Evolutionary conservation across 2,329 filamentous ascomycete genomes (phyloP).

Genomic region (Colletotrichum sidae): DNA sequence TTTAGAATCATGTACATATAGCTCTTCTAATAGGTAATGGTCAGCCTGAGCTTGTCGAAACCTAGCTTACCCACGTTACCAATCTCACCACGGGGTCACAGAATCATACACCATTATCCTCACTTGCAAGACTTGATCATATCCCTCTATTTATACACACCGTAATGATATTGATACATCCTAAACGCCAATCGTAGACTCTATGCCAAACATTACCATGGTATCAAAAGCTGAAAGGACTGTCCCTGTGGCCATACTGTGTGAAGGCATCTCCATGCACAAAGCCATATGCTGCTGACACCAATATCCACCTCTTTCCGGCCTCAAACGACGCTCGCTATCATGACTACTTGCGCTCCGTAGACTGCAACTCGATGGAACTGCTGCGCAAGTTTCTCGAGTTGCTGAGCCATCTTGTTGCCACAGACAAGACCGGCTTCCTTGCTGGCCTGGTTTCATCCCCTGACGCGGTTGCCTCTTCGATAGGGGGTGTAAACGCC

Average conservation of each 20-base stretch:
- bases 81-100: too few relatives aligned
- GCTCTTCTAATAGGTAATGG: constrained; percentile 22
- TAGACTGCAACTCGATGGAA: constrained; percentile 27
- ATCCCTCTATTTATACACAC: neutral
- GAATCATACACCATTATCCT: too few relatives aligned
- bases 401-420: constrained; percentile 30
- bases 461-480: neutral
- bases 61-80: too few relatives aligned
- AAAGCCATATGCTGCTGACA: neutral
- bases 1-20: constrained; percentile 17
- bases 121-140: too few relatives aligned
- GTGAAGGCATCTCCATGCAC: neutral
- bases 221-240: constrained; percentile 24
- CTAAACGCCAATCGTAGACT: constrained; percentile 7
- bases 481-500: constrained; percentile 23
- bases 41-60: neutral
- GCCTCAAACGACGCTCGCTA: too few relatives aligned
- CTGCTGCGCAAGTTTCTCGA: neutral
- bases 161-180: neutral
- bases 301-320: neutral
- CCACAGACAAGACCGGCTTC: constrained; percentile 25
- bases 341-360: neutral
- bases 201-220: neutral
- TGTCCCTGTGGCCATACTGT: neutral
- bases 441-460: constrained; percentile 3